phyloP scores from a whole-genome alignment of 106 monocot species.

The Phalaenopsis aphrodite region DNA sequence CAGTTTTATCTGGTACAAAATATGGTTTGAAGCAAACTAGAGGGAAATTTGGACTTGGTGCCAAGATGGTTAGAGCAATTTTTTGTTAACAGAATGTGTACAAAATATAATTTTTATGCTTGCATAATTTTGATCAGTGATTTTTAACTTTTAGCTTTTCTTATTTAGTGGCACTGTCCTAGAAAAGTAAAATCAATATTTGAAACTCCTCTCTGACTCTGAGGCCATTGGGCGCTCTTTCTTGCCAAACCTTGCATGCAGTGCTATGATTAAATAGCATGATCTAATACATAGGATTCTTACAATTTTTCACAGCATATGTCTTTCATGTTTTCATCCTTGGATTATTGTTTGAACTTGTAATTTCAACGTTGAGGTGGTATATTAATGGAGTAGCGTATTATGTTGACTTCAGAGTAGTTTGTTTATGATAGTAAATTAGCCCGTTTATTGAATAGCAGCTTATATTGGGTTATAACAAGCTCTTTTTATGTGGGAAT shows the following conservation, averaged over 20 bases:
- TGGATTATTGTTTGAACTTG: neutral
- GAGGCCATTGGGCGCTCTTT: neutral
- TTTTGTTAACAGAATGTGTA: neutral
- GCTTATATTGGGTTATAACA: no score
- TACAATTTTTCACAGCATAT: neutral
- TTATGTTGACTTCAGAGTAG: neutral
- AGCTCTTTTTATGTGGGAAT: no score
- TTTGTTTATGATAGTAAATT: neutral
- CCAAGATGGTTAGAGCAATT: slow-evolving; percentile 62
- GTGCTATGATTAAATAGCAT: neutral
- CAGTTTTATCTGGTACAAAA: slow-evolving; percentile 98
- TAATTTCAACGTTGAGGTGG: neutral
- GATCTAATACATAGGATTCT: neutral
- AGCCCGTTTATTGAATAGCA: neutral
- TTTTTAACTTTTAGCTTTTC: neutral
- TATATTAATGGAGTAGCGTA: neutral
- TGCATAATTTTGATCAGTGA: neutral
- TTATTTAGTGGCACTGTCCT: neutral
- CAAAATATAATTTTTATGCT: neutral
- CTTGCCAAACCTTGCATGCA: neutral
- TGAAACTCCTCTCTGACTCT: no score
- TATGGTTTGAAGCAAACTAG: slow-evolving; percentile 98
- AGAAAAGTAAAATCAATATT: neutral
- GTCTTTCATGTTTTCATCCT: neutral
- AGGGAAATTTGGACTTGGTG: slow-evolving; percentile 99